Base-by-base conservation (phyloP, 2,329 filamentous ascomycete genomes). In the Juglanconis oblonga region DNA sequence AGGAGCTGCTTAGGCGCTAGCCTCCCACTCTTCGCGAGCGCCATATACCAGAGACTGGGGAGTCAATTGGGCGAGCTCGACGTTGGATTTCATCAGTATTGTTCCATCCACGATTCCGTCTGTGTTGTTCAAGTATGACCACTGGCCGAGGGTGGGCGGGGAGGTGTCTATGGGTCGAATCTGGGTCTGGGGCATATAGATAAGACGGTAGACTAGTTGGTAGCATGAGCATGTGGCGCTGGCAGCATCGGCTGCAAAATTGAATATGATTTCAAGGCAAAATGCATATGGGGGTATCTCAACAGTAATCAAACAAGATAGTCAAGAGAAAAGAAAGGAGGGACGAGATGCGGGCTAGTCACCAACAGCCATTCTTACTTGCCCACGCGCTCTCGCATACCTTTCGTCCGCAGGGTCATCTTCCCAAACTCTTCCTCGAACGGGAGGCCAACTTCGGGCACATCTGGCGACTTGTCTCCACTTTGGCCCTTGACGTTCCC, bases 351-450 rank as follows among this genome's bases (percentile, higher is more conserved):
- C 31, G 2, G 35, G 14, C 29, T 3, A 36, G 9, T 3, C 5
- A 7, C 9, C 36, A 4, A 14, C 31, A 49, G 3, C 5, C 5
- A 36, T 11, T 47, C 49, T 58, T 61, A 58, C 63, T 64, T 53
- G 59, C 60, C 71, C 13, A 77, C 70, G 62, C 80, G 77, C 70
- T 85, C 83, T 45, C 82, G 74, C 67, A 86, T 60, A 0, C 83
- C 83, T 68, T 84, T 85, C 0, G 83, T 86, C 59, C 83, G 71
- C 38, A 86, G 65, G 5, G 80, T 82, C 55, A 85, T 73, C 65
- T 77, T 82, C 3, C 73, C 70, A 50, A 76, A 74, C 1, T 67
- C 70, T 45, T 80, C 78, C 0, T 72, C 76, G 70, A 85, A 85
- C 3, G 80, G 79, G 33, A 82, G 62, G 1, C 69, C 65, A 8